Base-by-base conservation (phyloP, 345 rosid genomes). In the Ailanthus altissimus region DNA sequence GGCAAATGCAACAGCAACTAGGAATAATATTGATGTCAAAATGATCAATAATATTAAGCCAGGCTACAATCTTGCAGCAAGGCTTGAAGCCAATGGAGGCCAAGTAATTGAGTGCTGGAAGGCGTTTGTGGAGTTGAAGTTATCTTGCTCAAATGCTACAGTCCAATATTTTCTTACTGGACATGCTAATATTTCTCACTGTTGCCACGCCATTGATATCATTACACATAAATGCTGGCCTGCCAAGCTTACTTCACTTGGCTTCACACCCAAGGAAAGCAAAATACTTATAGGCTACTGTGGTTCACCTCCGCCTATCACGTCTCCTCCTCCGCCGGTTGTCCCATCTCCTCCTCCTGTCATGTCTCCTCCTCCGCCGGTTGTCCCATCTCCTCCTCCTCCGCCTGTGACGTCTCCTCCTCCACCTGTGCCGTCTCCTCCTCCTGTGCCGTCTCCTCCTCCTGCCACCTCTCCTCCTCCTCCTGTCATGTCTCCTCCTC, bases 161-260 rank as follows among this genome's bases (percentile, higher is more conserved):
- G 20, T 89, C 40, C 74, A 85, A 32, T 92, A 84, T 79, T 86
- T 94, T 81, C 80, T 92, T 2, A 86, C 88, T 16, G 97, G 94
- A 0, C 78, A 87, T 73, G 75, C 92, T 12, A 77, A 73, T 66
- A 82, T 90, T 2, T 79, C 81, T 0, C 80, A 73, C 1, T 94
- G 98, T 72, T 94, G 98, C 21, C 72, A 77, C 5, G 89, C 94
- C 43, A 85, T 92, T 11, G 88, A 81, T 3, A 69, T 84, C 20
- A 85, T 92, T 1, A 88, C 88, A 0, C 84, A 72, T 7, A 75
- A 83, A 21, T 94, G 97, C 77, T 94, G 97, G 98, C 98, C 97
- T 1, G 84, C 89, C 0, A 87, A 90, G 94, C 89, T 92, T n/a
- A 81, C 88, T 64, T 87, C 97, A 40, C 81, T 90, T 8, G 93